phyloP scores from a whole-genome alignment of 2,329 filamentous ascomycete genomes.

The Colletotrichum tamarilloi region DNA sequence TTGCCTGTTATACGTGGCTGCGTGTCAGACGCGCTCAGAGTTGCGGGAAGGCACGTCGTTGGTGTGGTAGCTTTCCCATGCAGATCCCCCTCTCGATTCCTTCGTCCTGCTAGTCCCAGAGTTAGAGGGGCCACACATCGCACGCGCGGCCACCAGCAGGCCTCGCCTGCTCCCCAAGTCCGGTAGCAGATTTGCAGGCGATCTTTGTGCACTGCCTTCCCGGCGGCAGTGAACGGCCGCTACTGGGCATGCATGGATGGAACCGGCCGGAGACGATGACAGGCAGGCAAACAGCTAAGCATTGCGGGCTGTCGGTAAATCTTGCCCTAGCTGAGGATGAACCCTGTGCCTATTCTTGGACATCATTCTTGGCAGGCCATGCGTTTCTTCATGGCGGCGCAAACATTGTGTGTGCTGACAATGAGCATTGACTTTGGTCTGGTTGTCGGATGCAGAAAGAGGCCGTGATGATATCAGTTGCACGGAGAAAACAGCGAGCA shows the following conservation, averaged over 20 bases:
- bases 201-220: slow-evolving; percentile 6
- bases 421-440: neutral
- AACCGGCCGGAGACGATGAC: slow-evolving; percentile 17
- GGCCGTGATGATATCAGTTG: neutral
- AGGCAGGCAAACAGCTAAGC: slow-evolving; percentile 24
- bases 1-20: neutral
- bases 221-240: neutral
- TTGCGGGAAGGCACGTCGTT: slow-evolving; percentile 5
- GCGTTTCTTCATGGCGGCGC: slow-evolving; percentile 12
- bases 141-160: slow-evolving; percentile 14
- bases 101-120: neutral
- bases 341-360: slow-evolving; percentile 29
- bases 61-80: slow-evolving; percentile 6
- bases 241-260: slow-evolving; percentile 5
- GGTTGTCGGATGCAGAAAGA: neutral
- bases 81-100: slow-evolving; percentile 9
- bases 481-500: neutral
- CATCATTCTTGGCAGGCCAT: slow-evolving; percentile 25
- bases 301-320: slow-evolving; percentile 29
- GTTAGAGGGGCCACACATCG: neutral
- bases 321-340: slow-evolving; percentile 17
- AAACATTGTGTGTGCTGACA: neutral
- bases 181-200: neutral
- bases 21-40: slow-evolving; percentile 2
- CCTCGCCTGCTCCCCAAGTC: neutral